Percentiles rank a stretch among this genome's conserved stretches.
Conservation (phyloP, 148 eudicot genomes). For the Rhododendron williamsianum region DNA sequence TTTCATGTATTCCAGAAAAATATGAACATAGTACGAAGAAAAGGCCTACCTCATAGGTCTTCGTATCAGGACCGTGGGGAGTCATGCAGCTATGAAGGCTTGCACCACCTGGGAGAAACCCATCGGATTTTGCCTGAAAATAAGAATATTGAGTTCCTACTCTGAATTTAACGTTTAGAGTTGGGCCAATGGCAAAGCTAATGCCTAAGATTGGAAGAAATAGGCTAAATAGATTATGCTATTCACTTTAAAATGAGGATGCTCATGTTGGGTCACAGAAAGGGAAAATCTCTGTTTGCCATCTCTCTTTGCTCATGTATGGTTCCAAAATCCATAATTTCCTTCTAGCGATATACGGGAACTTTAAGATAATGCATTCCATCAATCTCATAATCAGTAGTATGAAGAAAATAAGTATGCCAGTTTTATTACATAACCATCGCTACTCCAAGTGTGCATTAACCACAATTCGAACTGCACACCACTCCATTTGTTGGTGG, state of each 20-base stretch:
- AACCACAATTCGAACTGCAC: background rate
- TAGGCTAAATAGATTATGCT: background rate
- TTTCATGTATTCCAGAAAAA: background rate
- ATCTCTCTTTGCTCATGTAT: background rate
- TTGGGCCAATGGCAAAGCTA: background rate
- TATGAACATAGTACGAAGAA: background rate
- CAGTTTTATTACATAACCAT: background rate
- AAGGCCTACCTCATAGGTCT: constrained; percentile 71
- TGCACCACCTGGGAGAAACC: constrained; percentile 94
- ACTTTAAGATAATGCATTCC: background rate
- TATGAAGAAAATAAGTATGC: background rate
- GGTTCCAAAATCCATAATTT: background rate
- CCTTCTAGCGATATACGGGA: background rate
- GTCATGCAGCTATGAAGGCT: constrained; percentile 99
- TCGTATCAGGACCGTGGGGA: constrained; percentile 97
- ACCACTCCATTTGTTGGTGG: background rate
- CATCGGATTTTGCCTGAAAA: constrained; percentile 91
- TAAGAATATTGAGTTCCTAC: background rate
- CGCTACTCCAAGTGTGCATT: background rate
- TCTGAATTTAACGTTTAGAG: background rate
- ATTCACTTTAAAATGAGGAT: background rate
- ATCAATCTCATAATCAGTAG: background rate
- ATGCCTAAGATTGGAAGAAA: background rate
- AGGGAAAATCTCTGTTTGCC: background rate
- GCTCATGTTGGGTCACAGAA: background rate